Conservation (phyloP, 2,329 filamentous ascomycete genomes). For the Macrophomina pseudophaseolina region DNA sequence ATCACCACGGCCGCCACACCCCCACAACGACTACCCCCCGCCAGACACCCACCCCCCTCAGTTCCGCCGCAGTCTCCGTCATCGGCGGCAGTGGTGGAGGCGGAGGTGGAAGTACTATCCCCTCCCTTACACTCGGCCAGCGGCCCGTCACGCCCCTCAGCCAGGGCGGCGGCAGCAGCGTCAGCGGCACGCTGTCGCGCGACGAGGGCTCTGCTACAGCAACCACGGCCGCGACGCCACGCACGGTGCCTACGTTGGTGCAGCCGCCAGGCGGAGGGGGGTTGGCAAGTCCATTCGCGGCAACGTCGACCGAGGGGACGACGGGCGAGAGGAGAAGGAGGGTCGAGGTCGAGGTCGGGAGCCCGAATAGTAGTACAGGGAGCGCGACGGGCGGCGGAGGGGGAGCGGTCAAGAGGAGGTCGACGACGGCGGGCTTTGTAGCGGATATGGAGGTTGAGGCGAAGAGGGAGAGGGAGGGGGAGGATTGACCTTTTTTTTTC, state of each 20-base stretch:
- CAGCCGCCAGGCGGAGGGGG: conserved; percentile 30
- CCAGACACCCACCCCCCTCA: conserved; percentile 2
- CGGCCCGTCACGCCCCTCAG: conserved; percentile 6
- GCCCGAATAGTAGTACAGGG: neutral
- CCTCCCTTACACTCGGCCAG: neutral
- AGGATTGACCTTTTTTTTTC: too few relatives aligned
- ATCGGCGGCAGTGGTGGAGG: neutral
- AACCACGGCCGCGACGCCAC: neutral
- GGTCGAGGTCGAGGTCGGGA: conserved; percentile 34
- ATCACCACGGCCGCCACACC: neutral
- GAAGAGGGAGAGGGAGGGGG: neutral
- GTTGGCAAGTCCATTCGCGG: conserved; percentile 38
- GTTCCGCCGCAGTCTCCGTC: neutral
- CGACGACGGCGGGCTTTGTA: conserved; percentile 14
- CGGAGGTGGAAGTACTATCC: too few relatives aligned
- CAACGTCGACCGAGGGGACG: conserved; percentile 34
- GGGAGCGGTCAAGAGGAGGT: neutral
- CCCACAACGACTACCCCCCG: neutral
- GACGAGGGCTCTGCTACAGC: neutral
- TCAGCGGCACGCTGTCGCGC: neutral
- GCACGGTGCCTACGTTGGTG: conserved; percentile 38
- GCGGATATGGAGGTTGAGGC: conserved; percentile 13
- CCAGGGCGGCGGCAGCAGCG: neutral
- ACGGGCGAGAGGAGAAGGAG: conserved; percentile 30
- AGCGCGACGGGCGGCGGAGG: neutral